Base-by-base conservation (phyloP, 768 basidiomycete species). In the Boletus bicolor region DNA sequence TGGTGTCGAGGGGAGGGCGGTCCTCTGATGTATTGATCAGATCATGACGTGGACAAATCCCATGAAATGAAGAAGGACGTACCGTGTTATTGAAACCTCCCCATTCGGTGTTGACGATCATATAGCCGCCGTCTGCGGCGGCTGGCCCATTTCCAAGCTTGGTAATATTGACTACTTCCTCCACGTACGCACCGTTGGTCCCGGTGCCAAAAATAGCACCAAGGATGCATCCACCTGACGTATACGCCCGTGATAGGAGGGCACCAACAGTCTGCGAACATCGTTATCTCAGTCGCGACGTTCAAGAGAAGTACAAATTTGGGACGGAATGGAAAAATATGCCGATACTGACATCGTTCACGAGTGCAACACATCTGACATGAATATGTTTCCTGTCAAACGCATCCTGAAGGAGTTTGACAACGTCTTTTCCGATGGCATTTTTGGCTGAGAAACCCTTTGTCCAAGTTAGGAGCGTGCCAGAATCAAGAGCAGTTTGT, bases 101-200 rank as follows among this genome's bases (percentile, higher is more conserved):
- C 97, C 96, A 98, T 75, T 98, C 97, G 7, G 91, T 91, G 75
- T 99, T 99, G 54, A 98, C 84, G 53, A 98, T 82, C 97, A 99
- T 99, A 60, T 81, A 73, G 19, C 86, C 89, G 5, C 85, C 87
- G 34, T 81, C 76, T 9, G 78, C 74, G 10, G 77, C 81, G 7
- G 80, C 82, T 26, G 82, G 75, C 42, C 74, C 79, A 53, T 89
- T 84, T 17, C 82, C 82, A 8, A 97, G 79, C 72, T 98, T 98
- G 39, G 79, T 84, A 67, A 98, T 86, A 49, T 92, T 93, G 49
- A 82, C 79, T 32, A 94, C 76, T 61, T 89, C 80, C 70, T 98
- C 96, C 47, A 99, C 83, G 73, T 97, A 99, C 11, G 97, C 97
- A 32, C 97, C 97, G 67, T 99, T 99, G 6, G 97, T 98, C 17